A percentile compares a stretch with the other conserved stretches of the same genome.
phyloP scores from a whole-genome alignment of 352 stramenopile species.

The Phytophthora ramorum region DNA sequence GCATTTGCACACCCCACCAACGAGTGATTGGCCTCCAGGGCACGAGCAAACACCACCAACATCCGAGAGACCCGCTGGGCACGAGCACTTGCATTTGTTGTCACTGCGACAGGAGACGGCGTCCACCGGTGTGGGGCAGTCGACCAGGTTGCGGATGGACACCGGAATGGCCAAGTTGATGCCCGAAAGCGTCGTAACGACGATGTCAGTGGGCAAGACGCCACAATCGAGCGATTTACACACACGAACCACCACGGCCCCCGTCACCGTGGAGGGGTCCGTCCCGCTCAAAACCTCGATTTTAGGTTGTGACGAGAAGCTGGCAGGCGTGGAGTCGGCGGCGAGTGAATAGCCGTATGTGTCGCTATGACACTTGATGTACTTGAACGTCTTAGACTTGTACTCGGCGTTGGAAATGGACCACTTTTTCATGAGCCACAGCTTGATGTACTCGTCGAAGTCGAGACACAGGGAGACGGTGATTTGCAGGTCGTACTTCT shows the following conservation, averaged over 20 bases:
- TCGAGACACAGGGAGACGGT: conserved; percentile 6
- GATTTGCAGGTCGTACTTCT: conserved; percentile 3
- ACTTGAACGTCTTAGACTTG: conserved; percentile 1
- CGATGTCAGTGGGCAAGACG: conserved; percentile 9
- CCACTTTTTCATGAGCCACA: conserved; percentile 1
- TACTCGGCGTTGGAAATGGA: conserved; percentile 17
- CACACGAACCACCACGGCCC: conserved; percentile 2
- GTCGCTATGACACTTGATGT: neutral
- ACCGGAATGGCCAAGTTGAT: neutral
- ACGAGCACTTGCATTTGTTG: conserved; percentile 1
- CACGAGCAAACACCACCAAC: conserved; percentile 5
- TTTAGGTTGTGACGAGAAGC: neutral
- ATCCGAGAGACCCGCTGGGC: neutral
- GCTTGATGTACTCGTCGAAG: neutral
- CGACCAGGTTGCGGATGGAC: conserved; percentile 1
- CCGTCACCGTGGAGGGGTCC: neutral
- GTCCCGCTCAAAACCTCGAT: conserved; percentile 6
- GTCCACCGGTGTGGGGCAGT: conserved; percentile 13
- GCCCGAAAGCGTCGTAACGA: conserved; percentile 1
- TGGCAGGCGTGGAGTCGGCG: neutral
- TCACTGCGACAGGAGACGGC: neutral
- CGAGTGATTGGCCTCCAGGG: neutral
- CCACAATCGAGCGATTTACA: conserved; percentile 3
- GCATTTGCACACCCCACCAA: conserved; percentile 6
- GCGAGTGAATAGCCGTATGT: neutral